Evolutionary conservation across 192 early-diverging fungal genomes (phyloP).

Genomic region (Coemansia sp.): DNA sequence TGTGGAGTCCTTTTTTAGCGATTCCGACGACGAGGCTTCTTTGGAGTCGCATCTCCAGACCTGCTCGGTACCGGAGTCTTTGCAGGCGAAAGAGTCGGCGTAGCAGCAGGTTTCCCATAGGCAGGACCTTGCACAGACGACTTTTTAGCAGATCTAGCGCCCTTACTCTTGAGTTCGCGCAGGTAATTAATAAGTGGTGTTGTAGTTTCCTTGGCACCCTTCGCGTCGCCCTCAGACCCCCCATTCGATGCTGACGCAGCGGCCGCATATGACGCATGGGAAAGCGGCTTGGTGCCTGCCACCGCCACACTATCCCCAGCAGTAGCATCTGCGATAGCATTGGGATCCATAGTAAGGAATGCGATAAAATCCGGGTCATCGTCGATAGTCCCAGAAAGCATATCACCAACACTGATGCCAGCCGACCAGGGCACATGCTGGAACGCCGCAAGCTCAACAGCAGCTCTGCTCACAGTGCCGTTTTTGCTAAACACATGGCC

Average conservation of each 20-base stretch:
- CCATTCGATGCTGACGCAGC: slow-evolving; percentile 20
- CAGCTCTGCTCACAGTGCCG: slow-evolving; percentile 19
- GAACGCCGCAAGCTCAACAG: slow-evolving; percentile 41
- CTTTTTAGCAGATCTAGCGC: neutral
- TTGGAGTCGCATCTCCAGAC: slow-evolving; percentile 8
- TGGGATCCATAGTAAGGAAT: slow-evolving; percentile 22
- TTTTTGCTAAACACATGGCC: slow-evolving; percentile 49
- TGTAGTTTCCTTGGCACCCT: slow-evolving; percentile 2
- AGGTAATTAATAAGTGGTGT: slow-evolving; percentile 46
- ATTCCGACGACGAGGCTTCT: slow-evolving; percentile 26
- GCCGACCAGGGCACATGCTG: slow-evolving; percentile 25
- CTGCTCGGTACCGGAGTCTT: neutral
- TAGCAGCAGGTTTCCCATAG: neutral
- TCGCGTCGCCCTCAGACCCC: neutral
- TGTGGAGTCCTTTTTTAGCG: slow-evolving; percentile 10
- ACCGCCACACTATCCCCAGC: neutral
- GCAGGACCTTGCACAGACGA: neutral
- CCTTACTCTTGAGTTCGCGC: slow-evolving; percentile 39
- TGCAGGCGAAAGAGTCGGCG: neutral
- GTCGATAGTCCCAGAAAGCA: slow-evolving; percentile 38
- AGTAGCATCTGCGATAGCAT: neutral
- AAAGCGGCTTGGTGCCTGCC: slow-evolving; percentile 1
- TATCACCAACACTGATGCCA: neutral
- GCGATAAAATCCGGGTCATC: slow-evolving; percentile 36
- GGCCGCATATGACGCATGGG: slow-evolving; percentile 37